phyloP scores from a whole-genome alignment of 208 protist species.

The Trypanosoma congolense region DNA sequence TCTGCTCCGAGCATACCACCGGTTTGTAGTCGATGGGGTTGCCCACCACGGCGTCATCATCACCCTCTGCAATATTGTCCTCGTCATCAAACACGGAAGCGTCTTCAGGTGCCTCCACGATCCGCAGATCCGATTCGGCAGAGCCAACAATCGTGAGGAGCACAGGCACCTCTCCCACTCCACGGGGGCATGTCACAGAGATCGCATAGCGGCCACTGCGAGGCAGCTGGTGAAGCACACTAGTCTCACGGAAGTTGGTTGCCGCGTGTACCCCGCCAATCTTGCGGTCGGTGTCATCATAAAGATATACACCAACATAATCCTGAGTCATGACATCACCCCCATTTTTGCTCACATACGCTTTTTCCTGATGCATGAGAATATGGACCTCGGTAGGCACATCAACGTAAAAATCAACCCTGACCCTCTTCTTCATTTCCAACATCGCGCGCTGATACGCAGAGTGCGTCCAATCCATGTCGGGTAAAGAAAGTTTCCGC shows the following conservation, averaged over 20 bases:
- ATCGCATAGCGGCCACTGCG: conserved; percentile 29
- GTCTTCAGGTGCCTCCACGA: conserved; percentile 36
- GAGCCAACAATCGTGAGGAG: conserved; percentile 33
- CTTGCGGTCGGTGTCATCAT: conserved; percentile 30
- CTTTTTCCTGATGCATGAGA: conserved; percentile 26
- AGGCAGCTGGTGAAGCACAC: conserved; percentile 21
- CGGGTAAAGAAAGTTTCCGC: conserved; percentile 18
- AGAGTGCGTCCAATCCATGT: conserved; percentile 24
- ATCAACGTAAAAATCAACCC: conserved; percentile 33
- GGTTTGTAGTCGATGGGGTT: conserved; percentile 59
- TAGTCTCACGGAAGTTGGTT: conserved; percentile 28
- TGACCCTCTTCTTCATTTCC: conserved; percentile 23
- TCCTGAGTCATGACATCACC: conserved; percentile 30
- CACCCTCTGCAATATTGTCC: conserved; percentile 66
- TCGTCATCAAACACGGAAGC: conserved; percentile 69
- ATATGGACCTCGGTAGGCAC: conserved; percentile 23
- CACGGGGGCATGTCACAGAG: conserved; percentile 27
- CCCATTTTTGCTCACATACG: conserved; percentile 23
- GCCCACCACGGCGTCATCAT: conserved; percentile 20
- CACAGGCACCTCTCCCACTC: conserved; percentile 13
- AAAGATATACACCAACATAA: conserved; percentile 31
- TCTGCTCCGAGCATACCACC: conserved; percentile 23
- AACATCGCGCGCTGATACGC: conserved; percentile 9
- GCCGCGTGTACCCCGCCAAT: conserved; percentile 30
- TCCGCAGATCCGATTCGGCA: conserved; percentile 13